These are phyloP conservation scores for Aspergillus unguis DNA, from an alignment of 2,329 filamentous ascomycete genomes.

Conservation along the genomic window DNA sequence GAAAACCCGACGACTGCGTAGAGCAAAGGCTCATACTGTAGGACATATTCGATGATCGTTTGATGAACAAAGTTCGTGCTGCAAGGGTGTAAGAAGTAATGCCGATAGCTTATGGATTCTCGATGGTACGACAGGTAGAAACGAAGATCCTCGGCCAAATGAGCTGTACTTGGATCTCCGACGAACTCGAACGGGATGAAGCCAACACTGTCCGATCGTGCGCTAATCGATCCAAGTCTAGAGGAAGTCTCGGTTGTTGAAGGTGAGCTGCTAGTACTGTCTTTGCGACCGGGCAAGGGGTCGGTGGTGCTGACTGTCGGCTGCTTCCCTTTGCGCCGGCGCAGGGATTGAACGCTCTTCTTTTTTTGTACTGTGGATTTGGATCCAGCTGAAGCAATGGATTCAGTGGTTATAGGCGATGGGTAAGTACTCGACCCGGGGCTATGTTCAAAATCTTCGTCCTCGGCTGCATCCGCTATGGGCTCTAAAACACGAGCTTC, in stretches of 20 bases:
- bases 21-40: constrained; percentile 75
- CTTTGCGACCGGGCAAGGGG: constrained; percentile 39
- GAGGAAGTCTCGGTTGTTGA: constrained; percentile 47
- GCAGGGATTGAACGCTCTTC: constrained; percentile 30
- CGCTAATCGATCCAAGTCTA: constrained; percentile 35
- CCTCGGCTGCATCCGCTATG: constrained; percentile 45
- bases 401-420: constrained; percentile 20
- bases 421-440: constrained; percentile 21
- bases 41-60: constrained; percentile 67
- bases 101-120: constrained; percentile 73
- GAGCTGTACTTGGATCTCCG: constrained; percentile 24
- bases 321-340: constrained; percentile 27
- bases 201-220: constrained; percentile 31
- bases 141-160: constrained; percentile 62
- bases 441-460: constrained; percentile 14
- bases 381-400: constrained; percentile 20
- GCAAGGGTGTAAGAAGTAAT: constrained; percentile 76
- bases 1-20: constrained; percentile 86
- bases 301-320: constrained; percentile 22
- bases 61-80: constrained; percentile 69
- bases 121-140: constrained; percentile 76
- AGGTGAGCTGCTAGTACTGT: constrained; percentile 49
- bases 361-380: constrained; percentile 24
- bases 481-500: constrained; percentile 39
- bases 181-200: constrained; percentile 24